Base-by-base conservation (phyloP, 2,329 filamentous ascomycete genomes). In the Aspergillus puulaauensis region DNA sequence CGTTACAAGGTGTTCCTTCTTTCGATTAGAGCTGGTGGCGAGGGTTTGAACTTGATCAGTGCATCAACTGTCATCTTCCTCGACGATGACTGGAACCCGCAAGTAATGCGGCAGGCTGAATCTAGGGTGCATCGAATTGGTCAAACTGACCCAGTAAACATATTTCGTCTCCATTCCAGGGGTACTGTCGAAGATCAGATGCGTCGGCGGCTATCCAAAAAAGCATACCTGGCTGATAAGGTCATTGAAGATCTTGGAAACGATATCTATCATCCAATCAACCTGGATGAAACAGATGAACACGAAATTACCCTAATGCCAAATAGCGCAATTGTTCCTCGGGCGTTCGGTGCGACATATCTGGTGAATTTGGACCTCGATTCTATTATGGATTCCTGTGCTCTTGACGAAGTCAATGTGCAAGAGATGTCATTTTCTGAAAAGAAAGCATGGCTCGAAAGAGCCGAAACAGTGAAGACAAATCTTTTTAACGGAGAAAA, bases 101-200 rank as follows among this genome's bases (percentile, higher is more conserved):
- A 83, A 56, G 74, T 81, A 5, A 82, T 79, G 49, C 65, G 82
- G 0, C 82, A 84, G 60, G 82, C 82, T 0, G 82, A 84, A 65
- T 79, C 82, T 3, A 73, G 82, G 24, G 80, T 81, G 0, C 82
- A 84, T 56, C 74, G 82, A 2, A 83, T 84, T 40, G 82, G 82
- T 0, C 82, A 85, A 64, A 82, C 75, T 0, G 74, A 80, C 54
- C 77, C 79, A 14, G 82, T 84, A 0, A 82, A 80, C 0, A 75
- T 86, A 7, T 84, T 84, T 68, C 83, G 83, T 61, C 70, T 85
- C 0, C 82, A 81, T 59, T 82, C 83, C 0, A 79, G 80, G 54
- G 83, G 83, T 1, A 85, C 83, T 0, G 80, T 85, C 0, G 83
- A 85, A 59, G 81, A 83, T 59, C 83, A 85, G 57, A 85, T 85